phyloP scores from a whole-genome alignment of 345 rosid species.

The Angophora floribunda region DNA sequence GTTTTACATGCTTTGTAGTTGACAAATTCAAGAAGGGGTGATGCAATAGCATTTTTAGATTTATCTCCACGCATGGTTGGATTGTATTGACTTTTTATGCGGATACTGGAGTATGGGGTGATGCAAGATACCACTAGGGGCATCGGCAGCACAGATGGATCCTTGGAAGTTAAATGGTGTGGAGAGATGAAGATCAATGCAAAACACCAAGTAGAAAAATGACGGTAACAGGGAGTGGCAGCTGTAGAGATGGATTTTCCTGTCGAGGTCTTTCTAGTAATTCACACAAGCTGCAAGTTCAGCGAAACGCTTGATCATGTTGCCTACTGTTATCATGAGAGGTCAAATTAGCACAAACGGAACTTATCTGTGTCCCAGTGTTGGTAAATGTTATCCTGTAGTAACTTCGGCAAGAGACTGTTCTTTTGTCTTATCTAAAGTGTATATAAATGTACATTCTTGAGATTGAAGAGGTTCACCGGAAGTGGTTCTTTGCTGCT shows the following conservation, averaged over 20 bases:
- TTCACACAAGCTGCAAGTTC: neutral
- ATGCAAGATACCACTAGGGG: neutral
- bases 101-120: neutral
- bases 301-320: neutral
- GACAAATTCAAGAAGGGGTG: neutral
- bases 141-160: neutral
- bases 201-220: neutral
- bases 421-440: neutral
- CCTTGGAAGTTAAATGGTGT: neutral
- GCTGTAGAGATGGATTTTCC: neutral
- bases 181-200: neutral
- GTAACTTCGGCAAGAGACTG: neutral
- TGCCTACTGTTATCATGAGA: neutral
- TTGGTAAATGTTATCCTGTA: neutral
- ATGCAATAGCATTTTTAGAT: neutral
- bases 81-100: neutral
- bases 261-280: neutral
- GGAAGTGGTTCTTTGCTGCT: constrained; percentile 15
- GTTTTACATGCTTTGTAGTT: neutral
- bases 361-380: neutral
- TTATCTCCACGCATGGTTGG: neutral
- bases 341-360: no score
- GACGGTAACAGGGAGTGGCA: neutral
- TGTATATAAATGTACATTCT: neutral
- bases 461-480: neutral